A percentile compares a stretch with the other conserved stretches of the same genome.
Evolutionary conservation across 768 basidiomycete species (phyloP).

Genomic region (Zangia roseola): DNA sequence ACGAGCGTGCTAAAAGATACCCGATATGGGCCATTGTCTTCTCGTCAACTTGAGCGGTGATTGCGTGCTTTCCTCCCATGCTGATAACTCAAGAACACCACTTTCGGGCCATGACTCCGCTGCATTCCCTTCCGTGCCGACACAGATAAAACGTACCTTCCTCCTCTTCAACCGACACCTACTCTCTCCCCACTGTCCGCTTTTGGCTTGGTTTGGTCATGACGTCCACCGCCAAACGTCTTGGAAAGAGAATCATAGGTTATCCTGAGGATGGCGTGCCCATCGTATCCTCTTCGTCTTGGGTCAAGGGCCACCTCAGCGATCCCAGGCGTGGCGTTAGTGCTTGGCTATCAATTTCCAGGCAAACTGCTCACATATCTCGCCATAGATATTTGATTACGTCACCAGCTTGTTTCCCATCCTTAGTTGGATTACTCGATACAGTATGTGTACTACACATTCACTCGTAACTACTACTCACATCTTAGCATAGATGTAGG

Average conservation of each 20-base stretch:
- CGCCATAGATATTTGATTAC: conserved; percentile 56
- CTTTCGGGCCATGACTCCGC: no score
- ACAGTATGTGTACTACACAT: conserved; percentile 58
- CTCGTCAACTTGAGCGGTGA: conserved; percentile 1
- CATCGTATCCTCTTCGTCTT: conserved; percentile 58
- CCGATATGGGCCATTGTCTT: not conserved
- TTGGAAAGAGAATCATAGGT: conserved; percentile 57
- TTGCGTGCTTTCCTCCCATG: conserved; percentile 26
- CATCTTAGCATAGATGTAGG: conserved; percentile 50
- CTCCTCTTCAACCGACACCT: no score
- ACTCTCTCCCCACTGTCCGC: not conserved
- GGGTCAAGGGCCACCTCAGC: conserved; percentile 38
- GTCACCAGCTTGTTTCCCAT: conserved; percentile 81
- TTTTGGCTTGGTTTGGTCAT: conserved; percentile 23
- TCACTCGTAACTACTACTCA: conserved; percentile 3
- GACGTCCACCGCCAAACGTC: conserved; percentile 41
- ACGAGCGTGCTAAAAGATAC: no score
- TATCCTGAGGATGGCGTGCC: conserved; percentile 61
- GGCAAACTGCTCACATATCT: conserved; percentile 2
- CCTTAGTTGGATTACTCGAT: conserved; percentile 79
- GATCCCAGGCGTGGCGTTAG: conserved; percentile 55
- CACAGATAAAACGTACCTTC: not conserved
- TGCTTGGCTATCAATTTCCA: conserved; percentile 2
- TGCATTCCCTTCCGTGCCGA: no score
- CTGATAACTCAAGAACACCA: not conserved